Base-by-base conservation (phyloP, 805 yeast species). In the Myxozyma neotropica region DNA sequence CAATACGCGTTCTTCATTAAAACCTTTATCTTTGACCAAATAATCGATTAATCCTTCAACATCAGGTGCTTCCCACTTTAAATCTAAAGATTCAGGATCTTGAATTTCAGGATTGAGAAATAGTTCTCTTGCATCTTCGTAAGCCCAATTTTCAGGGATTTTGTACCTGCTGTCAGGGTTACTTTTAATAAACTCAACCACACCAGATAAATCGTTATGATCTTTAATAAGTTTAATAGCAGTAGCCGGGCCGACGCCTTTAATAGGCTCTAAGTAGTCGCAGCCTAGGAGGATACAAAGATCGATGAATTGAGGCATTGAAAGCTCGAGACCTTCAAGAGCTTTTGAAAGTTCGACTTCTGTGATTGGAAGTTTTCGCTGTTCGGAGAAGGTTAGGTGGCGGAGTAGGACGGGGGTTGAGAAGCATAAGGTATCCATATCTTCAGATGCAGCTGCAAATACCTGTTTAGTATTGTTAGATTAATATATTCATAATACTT, bases 351-450 rank as follows among this genome's bases (percentile, higher is more conserved):
- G 83, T 61, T 83, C 80, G 55, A 89, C 85, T 71, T 94, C 97
- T 64, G 89, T 89, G 51, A 94, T 87, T 13, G 97, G 97, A 73
- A 89, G 83, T 73, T 94, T 94, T 68, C 96, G 82, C 29, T 96
- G 93, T 71, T 94, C 99, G 1, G 97, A 85, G 66, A 92, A 94
- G 0, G 98, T 94, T 73, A 94, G 80, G 72, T 94, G 96, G 66
- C 99, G 82, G 61, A 94, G 78, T 55, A 94, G 75, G 60, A 76
- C 84, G 4, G 96, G 94, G 1, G 98, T 89, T 57, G 84, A 86
- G 71, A 93, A 94, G 70, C 98, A 94, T 57, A 94, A 73, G 0
- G 99, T 94, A 75, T 94, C 99, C 99, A 94, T 94, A 83, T 94
- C 99, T 73, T 94, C 99, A 4, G 96, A 88, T 0, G 97, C 99